Conservation (phyloP, 2,329 filamentous ascomycete genomes). For the Monosporascus sp. region DNA sequence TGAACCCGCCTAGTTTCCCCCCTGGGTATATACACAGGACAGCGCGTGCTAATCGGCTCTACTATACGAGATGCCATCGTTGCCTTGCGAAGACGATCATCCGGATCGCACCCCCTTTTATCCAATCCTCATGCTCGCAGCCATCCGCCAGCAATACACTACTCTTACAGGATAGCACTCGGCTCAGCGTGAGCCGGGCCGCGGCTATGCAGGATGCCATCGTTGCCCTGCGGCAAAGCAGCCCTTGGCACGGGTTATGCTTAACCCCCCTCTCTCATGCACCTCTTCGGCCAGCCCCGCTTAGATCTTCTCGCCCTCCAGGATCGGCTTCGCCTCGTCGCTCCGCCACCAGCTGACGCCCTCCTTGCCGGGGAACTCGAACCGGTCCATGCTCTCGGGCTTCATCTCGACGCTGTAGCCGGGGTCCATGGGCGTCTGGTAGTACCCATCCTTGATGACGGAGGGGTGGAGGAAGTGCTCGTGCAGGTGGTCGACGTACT, state of each 20-base stretch:
- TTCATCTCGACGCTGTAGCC: constrained; percentile 96
- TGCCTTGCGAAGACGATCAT: constrained; percentile 18
- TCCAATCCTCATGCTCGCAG: not conserved
- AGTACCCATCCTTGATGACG: constrained; percentile 78
- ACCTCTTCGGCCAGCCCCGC: not conserved
- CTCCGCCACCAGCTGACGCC: constrained; percentile 83
- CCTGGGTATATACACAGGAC: constrained; percentile 11
- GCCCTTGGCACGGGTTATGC: constrained; percentile 1
- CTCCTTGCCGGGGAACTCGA: constrained; percentile 69
- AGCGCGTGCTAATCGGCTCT: not conserved
- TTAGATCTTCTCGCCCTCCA: constrained; percentile 57
- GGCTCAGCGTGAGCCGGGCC: not conserved
- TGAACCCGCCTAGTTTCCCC: constrained; percentile 22
- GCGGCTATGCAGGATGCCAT: constrained; percentile 26
- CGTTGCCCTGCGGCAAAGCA: constrained; percentile 27
- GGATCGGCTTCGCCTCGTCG: constrained; percentile 70
- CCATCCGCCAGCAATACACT: not conserved
- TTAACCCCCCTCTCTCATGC: constrained; percentile 3
- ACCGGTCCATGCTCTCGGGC: constrained; percentile 77
- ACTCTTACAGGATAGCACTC: constrained; percentile 8
- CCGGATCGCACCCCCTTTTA: constrained; percentile 13
- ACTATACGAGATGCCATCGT: constrained; percentile 25
- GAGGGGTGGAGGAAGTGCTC: constrained; percentile 86
- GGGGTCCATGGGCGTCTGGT: constrained; percentile 75
- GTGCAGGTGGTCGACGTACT: constrained; percentile 91